Percentiles rank a stretch among this genome's conserved stretches.
Conservation (phyloP, 345 rosid genomes). For the Raphanus raphanistrum region DNA sequence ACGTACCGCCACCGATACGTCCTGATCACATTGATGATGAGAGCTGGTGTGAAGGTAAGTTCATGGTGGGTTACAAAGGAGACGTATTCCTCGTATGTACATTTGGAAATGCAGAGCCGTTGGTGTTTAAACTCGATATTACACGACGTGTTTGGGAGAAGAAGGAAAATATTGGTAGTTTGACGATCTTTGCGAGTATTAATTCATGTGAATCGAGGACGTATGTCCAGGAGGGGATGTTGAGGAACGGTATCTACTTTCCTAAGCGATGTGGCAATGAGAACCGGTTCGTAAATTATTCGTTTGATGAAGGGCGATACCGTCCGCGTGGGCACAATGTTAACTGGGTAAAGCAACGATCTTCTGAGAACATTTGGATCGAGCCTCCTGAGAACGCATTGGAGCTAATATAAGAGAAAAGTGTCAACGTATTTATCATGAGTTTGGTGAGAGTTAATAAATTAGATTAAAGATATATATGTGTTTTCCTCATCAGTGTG, state of each 20-base stretch:
- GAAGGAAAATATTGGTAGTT: conserved; percentile 18
- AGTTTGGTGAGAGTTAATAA: neutral
- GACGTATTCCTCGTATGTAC: conserved; percentile 6
- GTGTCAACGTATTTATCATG: neutral
- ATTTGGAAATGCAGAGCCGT: conserved; percentile 14
- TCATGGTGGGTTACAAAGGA: conserved; percentile 25
- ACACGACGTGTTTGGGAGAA: conserved; percentile 19
- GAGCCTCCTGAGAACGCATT: conserved; percentile 16
- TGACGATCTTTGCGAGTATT: conserved; percentile 18
- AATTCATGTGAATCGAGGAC: conserved; percentile 29
- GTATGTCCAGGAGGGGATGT: conserved; percentile 15
- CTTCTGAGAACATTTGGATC: conserved; percentile 27
- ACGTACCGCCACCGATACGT: conserved; percentile 6
- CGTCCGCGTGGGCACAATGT: neutral
- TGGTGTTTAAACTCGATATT: conserved; percentile 33
- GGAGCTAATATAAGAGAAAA: neutral
- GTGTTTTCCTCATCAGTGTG: neutral
- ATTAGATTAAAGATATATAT: neutral
- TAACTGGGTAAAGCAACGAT: conserved; percentile 9
- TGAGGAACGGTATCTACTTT: conserved; percentile 31
- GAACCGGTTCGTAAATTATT: conserved; percentile 10
- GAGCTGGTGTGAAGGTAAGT: conserved; percentile 14
- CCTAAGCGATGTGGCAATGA: conserved; percentile 7
- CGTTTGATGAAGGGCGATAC: conserved; percentile 21
- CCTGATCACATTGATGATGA: conserved; percentile 5